Conservation (phyloP, 192 early-diverging fungal species). For the Backusella australiensis region DNA sequence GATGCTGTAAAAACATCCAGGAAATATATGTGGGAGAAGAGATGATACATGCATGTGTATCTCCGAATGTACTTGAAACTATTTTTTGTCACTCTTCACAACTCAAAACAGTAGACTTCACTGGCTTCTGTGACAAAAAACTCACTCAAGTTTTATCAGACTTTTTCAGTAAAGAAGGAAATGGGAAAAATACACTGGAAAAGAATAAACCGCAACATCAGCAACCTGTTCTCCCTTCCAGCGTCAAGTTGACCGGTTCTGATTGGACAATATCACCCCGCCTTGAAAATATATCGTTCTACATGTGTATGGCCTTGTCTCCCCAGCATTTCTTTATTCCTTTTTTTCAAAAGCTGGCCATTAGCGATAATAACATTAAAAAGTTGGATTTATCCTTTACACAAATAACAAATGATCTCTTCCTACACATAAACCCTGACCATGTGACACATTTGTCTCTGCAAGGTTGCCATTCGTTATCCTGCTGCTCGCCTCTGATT, state of each 20-base stretch:
- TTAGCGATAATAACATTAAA: neutral
- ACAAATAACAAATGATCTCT: slow-evolving; percentile 11
- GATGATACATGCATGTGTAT: slow-evolving; percentile 11
- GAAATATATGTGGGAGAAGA: slow-evolving; percentile 16
- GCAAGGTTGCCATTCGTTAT: slow-evolving; percentile 5
- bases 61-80: slow-evolving; percentile 5
- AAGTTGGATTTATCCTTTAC: slow-evolving; percentile 10
- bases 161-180: slow-evolving; percentile 1
- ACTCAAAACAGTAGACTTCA: slow-evolving; percentile 4
- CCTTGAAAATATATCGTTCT: slow-evolving; percentile 15
- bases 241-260: neutral
- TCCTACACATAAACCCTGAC: neutral
- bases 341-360: slow-evolving; percentile 7
- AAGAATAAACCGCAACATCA: neutral
- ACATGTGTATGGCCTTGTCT: slow-evolving; percentile 6
- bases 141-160: neutral
- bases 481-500: slow-evolving; percentile 5
- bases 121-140: slow-evolving; percentile 15
- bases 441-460: slow-evolving; percentile 9
- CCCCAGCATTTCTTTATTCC: slow-evolving; percentile 12
- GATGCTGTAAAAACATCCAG: slow-evolving; percentile 8
- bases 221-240: neutral
- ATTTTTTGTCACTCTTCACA: neutral
- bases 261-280: neutral
- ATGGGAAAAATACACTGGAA: neutral